These are phyloP conservation scores for Oryza brachyantha DNA, from an alignment of 176 grass and related monocot genomes.

Conservation along the genomic window DNA sequence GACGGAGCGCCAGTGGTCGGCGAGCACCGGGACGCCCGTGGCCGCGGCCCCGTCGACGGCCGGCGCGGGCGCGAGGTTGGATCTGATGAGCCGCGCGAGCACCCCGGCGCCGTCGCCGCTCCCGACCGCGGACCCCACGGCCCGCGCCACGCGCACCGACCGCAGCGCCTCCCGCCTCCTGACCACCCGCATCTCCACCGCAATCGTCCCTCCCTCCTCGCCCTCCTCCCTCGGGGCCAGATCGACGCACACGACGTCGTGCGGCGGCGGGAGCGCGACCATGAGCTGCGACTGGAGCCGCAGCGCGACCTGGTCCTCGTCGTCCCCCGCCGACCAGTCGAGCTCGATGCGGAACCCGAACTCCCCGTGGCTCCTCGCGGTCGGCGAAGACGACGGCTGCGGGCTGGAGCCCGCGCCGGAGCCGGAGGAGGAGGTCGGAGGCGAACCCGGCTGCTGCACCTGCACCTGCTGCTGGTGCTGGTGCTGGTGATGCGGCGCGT, in stretches of 20 bases:
- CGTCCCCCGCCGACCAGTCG: constrained; percentile 73
- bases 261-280: constrained; percentile 75
- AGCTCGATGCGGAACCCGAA: constrained; percentile 84
- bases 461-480: no score
- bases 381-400: neutral
- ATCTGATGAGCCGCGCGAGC: constrained; percentile 65
- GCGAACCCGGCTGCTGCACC: neutral
- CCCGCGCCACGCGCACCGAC: constrained; percentile 61
- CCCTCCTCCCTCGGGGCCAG: constrained; percentile 29
- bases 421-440: neutral
- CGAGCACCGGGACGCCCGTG: constrained; percentile 53
- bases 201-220: constrained; percentile 28
- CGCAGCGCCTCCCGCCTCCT: constrained; percentile 72
- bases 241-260: constrained; percentile 74
- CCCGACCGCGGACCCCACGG: constrained; percentile 59
- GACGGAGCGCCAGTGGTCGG: constrained; percentile 82
- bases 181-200: constrained; percentile 71
- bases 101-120: constrained; percentile 76
- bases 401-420: neutral
- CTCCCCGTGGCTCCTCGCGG: constrained; percentile 35
- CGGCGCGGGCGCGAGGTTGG: constrained; percentile 53
- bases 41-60: constrained; percentile 41
- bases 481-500: constrained; percentile 21
- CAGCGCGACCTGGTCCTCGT: constrained; percentile 86
- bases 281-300: constrained; percentile 95